These are phyloP conservation scores for Ogataea degrootiae DNA, from an alignment of 805 yeast species.

Conservation along the genomic window DNA sequence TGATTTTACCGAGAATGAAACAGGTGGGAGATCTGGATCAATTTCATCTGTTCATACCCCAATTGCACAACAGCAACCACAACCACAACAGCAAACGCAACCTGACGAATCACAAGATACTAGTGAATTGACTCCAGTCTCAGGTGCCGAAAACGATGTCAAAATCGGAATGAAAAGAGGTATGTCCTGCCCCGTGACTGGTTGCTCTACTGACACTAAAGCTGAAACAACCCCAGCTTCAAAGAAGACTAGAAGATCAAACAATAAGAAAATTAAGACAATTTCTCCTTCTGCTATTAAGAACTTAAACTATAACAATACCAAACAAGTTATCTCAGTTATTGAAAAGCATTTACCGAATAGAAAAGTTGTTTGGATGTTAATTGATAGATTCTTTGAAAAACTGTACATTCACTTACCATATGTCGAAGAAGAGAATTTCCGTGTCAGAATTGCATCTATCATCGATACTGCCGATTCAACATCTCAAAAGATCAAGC, in stretches of 20 bases:
- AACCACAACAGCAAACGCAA: background rate
- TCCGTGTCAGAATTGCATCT: slow-evolving; percentile 37
- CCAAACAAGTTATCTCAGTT: slow-evolving; percentile 34
- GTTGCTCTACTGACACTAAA: slow-evolving; percentile 8
- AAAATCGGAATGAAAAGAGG: slow-evolving; percentile 7
- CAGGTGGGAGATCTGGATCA: background rate
- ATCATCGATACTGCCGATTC: slow-evolving; percentile 41
- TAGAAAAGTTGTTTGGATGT: slow-evolving; percentile 48
- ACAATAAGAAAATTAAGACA: slow-evolving; percentile 21
- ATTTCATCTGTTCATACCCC: background rate
- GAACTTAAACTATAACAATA: slow-evolving; percentile 35
- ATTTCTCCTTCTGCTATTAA: slow-evolving; percentile 31
- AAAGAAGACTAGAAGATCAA: slow-evolving; percentile 11
- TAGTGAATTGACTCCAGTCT: slow-evolving; percentile 14
- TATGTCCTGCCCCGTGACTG: slow-evolving; percentile 18
- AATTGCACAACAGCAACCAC: background rate
- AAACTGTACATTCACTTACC: slow-evolving; percentile 63
- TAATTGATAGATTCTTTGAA: slow-evolving; percentile 55
- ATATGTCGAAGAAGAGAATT: slow-evolving; percentile 53
- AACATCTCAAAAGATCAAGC: slow-evolving; percentile 27
- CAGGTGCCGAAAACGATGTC: slow-evolving; percentile 2
- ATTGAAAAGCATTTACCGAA: slow-evolving; percentile 48
- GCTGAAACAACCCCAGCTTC: background rate
- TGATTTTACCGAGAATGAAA: slow-evolving; percentile 16
- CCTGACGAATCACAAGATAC: background rate